Base-by-base conservation (phyloP, 2,329 filamentous ascomycete genomes). In the Aspergillus glaucus region DNA sequence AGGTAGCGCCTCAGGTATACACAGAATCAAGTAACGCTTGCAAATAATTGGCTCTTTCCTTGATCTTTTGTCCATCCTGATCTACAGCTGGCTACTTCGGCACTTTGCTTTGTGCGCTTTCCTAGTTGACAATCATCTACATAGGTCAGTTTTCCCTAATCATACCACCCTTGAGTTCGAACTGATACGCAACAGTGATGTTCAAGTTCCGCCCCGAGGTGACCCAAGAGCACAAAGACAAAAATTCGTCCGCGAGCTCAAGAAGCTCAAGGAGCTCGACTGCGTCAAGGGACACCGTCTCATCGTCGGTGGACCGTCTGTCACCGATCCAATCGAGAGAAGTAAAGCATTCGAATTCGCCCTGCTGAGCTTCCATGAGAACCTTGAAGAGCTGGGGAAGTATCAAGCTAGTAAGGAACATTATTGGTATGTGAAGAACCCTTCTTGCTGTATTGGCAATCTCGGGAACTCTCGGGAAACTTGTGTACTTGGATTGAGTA, bases 371-470 rank as follows among this genome's bases (percentile, higher is more conserved):
- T 79, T 74, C 17, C 78, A 80, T 43, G 57, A 70, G 4, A 62
- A 76, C 19, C 60, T 56, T 4, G 63, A 62, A 7, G 78, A 76
- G 0, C 53, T 81, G 48, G 72, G 66, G 1, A 71, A 71, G 39
- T 81, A 81, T 46, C 78, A 80, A 47, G 73, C 74, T 1, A 79
- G 76, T 45, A 62, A 68, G 3, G 77, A 81, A 48, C 78, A 81
- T 55, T 69, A 77, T 46, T 62, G 69, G 76, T 76, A 58, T 50
- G 60, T 0, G 15, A 12, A 8, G 26, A 15, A 22, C 6, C 8
- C 7, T 9, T 1, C 6, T 15, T 10, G 30, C 9, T 8, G 9
- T 48, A 22, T 22, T 22, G 21, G 21, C 21, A 15, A 15, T 15
- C 15, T 15, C 15, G 15, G 15, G 15, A 15, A 6, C 21, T 22